Conservation (phyloP, 768 basidiomycete species). For the Leccinum disarticulatum region DNA sequence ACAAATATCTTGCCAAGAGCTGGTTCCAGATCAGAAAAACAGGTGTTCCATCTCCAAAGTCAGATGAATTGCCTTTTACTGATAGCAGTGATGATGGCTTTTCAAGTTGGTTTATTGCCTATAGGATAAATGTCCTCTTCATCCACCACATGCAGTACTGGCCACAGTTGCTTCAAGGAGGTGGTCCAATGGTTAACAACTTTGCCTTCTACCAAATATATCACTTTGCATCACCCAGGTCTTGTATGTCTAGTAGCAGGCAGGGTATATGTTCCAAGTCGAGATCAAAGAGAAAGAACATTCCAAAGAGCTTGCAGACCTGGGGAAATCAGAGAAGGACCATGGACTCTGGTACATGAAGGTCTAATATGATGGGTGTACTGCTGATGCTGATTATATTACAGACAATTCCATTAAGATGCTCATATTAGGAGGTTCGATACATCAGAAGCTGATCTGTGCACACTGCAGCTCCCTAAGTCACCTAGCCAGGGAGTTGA, state of each 20-base stretch:
- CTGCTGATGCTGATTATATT: constrained; percentile 3
- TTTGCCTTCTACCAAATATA: background rate
- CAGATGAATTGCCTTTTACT: background rate
- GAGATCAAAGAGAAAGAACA: background rate
- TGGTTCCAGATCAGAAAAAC: background rate
- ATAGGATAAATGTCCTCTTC: background rate
- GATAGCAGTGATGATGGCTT: background rate
- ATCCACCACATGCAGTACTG: background rate
- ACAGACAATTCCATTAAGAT: constrained; percentile 6
- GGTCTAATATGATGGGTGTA: constrained; percentile 1
- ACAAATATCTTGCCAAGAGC: background rate
- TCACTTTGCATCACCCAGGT: background rate
- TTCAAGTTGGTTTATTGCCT: background rate
- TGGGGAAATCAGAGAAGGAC: background rate
- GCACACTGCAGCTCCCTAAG: background rate
- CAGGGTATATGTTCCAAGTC: background rate
- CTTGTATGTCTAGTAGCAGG: background rate
- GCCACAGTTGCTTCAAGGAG: background rate
- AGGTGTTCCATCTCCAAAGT: background rate
- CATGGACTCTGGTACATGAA: background rate
- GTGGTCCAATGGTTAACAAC: background rate
- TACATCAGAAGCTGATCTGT: background rate
- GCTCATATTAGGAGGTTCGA: constrained; percentile 11
- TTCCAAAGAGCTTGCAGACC: background rate
- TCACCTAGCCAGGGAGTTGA: constrained; percentile 1